Conservation (phyloP, 495 filamentous ascomycete species). For the Hypoxylon rickii region DNA sequence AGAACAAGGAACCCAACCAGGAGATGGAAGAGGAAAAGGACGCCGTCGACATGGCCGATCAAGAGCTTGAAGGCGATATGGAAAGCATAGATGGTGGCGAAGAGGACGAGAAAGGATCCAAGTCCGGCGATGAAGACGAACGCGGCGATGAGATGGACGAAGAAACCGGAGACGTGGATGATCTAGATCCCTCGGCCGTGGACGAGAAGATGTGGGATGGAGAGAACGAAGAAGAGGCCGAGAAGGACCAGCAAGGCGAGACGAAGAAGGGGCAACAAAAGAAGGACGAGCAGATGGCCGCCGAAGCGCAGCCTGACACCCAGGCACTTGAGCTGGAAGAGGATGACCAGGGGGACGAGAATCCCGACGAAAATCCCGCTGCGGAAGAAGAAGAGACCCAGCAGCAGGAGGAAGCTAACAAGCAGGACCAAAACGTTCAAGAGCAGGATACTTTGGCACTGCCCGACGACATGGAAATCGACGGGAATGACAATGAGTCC, state of each 20-base stretch:
- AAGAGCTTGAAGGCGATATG: conserved; percentile 81
- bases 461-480: conserved; percentile 77
- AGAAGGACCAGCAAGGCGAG: conserved; percentile 83
- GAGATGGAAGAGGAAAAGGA: conserved; percentile 81
- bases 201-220: conserved; percentile 99
- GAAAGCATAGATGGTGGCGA: conserved; percentile 66
- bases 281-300: conserved; percentile 67
- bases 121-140: conserved; percentile 57
- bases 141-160: conserved; percentile 79
- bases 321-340: conserved; percentile 56
- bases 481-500: conserved; percentile 57
- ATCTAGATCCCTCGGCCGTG: conserved; percentile 82
- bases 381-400: conserved; percentile 77
- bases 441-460: conserved; percentile 61
- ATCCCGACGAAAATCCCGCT: conserved; percentile 58
- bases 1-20: conserved; percentile 67
- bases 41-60: conserved; percentile 93
- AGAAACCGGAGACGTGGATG: conserved; percentile 85
- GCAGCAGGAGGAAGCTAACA: conserved; percentile 64
- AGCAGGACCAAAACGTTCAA: conserved; percentile 68
- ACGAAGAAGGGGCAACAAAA: conserved; percentile 66
- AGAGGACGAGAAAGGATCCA: conserved; percentile 57
- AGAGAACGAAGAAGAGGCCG: conserved; percentile 69
- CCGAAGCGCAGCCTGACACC: conserved; percentile 63
- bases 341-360: conserved; percentile 55